These are phyloP conservation scores for Colletotrichum navitas DNA, from an alignment of 2,329 filamentous ascomycete species.

Conservation along the genomic window DNA sequence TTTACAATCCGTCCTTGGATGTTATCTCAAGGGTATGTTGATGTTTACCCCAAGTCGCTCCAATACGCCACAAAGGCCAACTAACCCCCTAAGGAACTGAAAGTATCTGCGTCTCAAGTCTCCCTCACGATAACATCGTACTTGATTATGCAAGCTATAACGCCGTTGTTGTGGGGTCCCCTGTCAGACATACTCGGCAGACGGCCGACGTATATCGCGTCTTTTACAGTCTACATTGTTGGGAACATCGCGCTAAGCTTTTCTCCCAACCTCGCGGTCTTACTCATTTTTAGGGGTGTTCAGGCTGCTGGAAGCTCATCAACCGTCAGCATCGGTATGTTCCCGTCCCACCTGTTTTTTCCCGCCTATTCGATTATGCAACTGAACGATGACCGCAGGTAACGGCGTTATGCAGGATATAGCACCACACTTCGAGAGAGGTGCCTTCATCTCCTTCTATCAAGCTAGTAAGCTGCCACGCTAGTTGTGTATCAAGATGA, in stretches of 20 bases:
- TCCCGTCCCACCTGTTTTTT: background rate
- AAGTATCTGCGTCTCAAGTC: conserved; percentile 49
- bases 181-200: conserved; percentile 62
- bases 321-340: conserved; percentile 60
- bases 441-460: conserved; percentile 50
- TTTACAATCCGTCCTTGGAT: conserved; percentile 62
- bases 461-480: conserved; percentile 47
- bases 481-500: rapidly evolving
- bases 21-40: conserved; percentile 51
- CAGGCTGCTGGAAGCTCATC: conserved; percentile 63
- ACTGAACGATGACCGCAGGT: conserved; percentile 15
- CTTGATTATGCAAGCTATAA: conserved; percentile 63
- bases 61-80: conserved; percentile 1
- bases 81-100: conserved; percentile 45
- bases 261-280: conserved; percentile 55
- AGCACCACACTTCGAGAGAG: conserved; percentile 47
- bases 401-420: conserved; percentile 52
- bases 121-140: conserved; percentile 61
- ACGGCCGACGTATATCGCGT: conserved; percentile 58
- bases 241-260: conserved; percentile 61
- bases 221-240: conserved; percentile 60
- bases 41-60: background rate
- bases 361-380: background rate
- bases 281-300: conserved; percentile 60
- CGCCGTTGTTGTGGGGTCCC: conserved; percentile 62